A percentile compares a stretch with the other conserved stretches of the same genome.
Evolutionary conservation across 441 rosid genomes (phyloP).

Genomic region (Aleurites moluccanus): DNA sequence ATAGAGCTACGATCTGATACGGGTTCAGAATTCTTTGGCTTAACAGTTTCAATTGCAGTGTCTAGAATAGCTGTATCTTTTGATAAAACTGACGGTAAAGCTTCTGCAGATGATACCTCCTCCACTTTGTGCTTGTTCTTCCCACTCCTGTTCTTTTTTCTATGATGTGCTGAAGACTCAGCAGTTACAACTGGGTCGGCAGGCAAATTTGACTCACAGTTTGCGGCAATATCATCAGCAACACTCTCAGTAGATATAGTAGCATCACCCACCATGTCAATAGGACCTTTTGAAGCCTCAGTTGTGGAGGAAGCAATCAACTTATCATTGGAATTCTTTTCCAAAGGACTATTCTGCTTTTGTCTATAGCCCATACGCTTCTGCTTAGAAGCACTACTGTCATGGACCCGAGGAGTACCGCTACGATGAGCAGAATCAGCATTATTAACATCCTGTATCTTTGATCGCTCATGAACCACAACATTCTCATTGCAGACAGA

Average conservation of each 20-base stretch:
- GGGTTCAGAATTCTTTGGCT: slow-evolving; percentile 44
- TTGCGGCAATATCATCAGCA: slow-evolving; percentile 34
- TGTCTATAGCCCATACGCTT: slow-evolving; percentile 51
- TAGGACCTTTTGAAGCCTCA: slow-evolving; percentile 34
- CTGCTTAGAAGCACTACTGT: slow-evolving; percentile 49
- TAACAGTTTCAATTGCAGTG: slow-evolving; percentile 36
- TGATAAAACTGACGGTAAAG: slow-evolving; percentile 33
- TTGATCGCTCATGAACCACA: slow-evolving; percentile 26
- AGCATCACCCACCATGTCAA: slow-evolving; percentile 34
- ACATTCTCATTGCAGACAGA: slow-evolving; percentile 28
- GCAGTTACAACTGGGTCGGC: slow-evolving; percentile 36
- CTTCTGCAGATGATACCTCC: slow-evolving; percentile 39
- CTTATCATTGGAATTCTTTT: slow-evolving; percentile 48
- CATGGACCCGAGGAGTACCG: slow-evolving; percentile 35
- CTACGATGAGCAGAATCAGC: slow-evolving; percentile 35
- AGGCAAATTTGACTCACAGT: slow-evolving; percentile 41
- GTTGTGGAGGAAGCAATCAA: slow-evolving; percentile 25
- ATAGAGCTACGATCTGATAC: slow-evolving; percentile 31
- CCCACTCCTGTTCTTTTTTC: slow-evolving; percentile 61
- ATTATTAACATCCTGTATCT: slow-evolving; percentile 34
- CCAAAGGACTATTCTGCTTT: slow-evolving; percentile 46
- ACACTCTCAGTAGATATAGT: slow-evolving; percentile 34
- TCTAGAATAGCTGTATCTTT: slow-evolving; percentile 38
- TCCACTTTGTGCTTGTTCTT: slow-evolving; percentile 69
- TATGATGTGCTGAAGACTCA: slow-evolving; percentile 50